A percentile compares a stretch with the other conserved stretches of the same genome.
phyloP scores from a whole-genome alignment of 371 early-diverging fungal species.

The Apophysomyces sp. region DNA sequence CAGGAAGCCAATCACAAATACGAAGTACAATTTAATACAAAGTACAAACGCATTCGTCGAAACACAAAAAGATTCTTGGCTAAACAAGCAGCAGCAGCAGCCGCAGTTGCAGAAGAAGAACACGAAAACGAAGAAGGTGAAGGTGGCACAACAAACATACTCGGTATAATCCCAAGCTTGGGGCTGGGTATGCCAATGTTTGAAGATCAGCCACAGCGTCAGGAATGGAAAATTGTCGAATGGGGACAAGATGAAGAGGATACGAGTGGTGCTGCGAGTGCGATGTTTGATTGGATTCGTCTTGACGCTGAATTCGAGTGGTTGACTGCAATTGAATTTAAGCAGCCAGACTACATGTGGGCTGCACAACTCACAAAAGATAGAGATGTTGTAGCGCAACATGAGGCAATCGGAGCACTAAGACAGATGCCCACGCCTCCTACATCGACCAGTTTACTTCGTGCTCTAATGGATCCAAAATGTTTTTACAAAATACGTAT shows the following conservation, averaged over 20 bases:
- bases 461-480: constrained; percentile 79
- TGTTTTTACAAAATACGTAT: constrained; percentile 93
- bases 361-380: constrained; percentile 92
- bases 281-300: constrained; percentile 96
- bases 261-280: constrained; percentile 63
- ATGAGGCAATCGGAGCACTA: constrained; percentile 81
- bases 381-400: constrained; percentile 94
- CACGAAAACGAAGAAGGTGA: constrained; percentile 58
- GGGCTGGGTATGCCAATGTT: constrained; percentile 73
- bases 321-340: constrained; percentile 86
- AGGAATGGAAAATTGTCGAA: constrained; percentile 76
- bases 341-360: constrained; percentile 97
- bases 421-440: constrained; percentile 64
- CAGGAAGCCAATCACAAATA: constrained; percentile 72
- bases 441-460: constrained; percentile 73
- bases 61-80: constrained; percentile 80
- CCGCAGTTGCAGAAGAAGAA: constrained; percentile 74
- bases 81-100: constrained; percentile 77
- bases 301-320: constrained; percentile 96
- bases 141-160: constrained; percentile 42
- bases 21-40: constrained; percentile 94
- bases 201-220: constrained; percentile 67
- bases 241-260: constrained; percentile 85
- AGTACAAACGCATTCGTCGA: constrained; percentile 92
- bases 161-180: constrained; percentile 50